A percentile compares a stretch with the other conserved stretches of the same genome.
These are phyloP conservation scores for Casuarina glauca DNA, from an alignment of 306 rosid genomes.

Conservation along the genomic window DNA sequence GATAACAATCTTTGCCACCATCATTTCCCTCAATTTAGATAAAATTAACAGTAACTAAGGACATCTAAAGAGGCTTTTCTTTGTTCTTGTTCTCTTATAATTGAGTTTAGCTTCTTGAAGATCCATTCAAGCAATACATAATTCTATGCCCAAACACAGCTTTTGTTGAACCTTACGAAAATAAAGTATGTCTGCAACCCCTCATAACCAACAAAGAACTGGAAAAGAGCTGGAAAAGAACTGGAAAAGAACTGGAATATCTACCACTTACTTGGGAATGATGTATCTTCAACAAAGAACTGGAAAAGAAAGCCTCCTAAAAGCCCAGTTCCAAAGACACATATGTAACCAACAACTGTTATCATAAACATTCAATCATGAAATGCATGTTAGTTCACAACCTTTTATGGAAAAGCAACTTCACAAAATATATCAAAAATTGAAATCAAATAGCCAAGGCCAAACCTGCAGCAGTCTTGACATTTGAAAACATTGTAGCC, in stretches of 20 bases:
- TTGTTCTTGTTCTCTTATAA: neutral
- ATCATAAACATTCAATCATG: conserved; percentile 17
- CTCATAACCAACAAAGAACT: neutral
- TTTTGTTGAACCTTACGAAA: conserved; percentile 6
- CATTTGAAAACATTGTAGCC: conserved; percentile 67
- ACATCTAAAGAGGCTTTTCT: neutral
- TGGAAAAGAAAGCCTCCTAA: conserved; percentile 79
- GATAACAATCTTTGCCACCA: neutral
- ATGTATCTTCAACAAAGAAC: conserved; percentile 63
- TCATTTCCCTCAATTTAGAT: neutral
- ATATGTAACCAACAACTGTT: conserved; percentile 73
- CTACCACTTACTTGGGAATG: conserved; percentile 76
- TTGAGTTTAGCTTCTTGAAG: conserved; percentile 12
- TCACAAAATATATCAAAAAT: neutral
- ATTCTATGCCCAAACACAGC: conserved; percentile 6
- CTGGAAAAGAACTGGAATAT: neutral
- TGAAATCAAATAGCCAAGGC: conserved; percentile 14
- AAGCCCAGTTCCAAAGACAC: conserved; percentile 83
- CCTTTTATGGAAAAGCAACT: conserved; percentile 6
- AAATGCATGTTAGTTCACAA: conserved; percentile 23
- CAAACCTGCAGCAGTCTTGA: conserved; percentile 91
- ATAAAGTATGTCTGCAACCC: conserved; percentile 5
- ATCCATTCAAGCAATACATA: neutral
- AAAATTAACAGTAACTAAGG: neutral
- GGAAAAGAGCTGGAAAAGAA: neutral